A percentile compares a stretch with the other conserved stretches of the same genome.
phyloP scores from a whole-genome alignment of 1,284 basidiomycete genomes.

The Ceratobasidium sp. region DNA sequence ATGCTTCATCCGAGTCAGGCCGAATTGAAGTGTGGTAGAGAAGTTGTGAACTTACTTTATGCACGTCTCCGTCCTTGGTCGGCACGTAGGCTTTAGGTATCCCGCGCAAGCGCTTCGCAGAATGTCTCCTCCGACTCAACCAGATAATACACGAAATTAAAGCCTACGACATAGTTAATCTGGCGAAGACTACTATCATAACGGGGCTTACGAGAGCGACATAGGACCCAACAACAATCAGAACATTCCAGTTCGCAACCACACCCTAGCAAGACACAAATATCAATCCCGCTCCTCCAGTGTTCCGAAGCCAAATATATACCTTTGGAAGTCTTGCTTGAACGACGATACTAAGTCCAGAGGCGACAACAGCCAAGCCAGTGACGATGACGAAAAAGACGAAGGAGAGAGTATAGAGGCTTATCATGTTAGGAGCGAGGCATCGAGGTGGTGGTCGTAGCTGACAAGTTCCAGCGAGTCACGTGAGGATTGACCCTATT shows the following conservation, averaged over 20 bases:
- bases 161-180: conserved; percentile 30
- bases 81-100: conserved; percentile 46
- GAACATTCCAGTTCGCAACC: conserved; percentile 46
- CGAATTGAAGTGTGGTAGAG: background rate
- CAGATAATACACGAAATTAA: conserved; percentile 44
- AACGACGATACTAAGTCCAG: conserved; percentile 43
- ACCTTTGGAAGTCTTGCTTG: conserved; percentile 44
- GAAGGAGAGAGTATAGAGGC: conserved; percentile 41
- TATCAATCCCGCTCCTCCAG: background rate
- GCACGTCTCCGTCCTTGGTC: conserved; percentile 45
- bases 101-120: conserved; percentile 33
- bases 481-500: too few species aligned
- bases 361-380: conserved; percentile 42
- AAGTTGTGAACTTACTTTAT: conserved; percentile 33
- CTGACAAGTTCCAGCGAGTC: too few species aligned
- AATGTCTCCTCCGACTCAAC: conserved; percentile 40
- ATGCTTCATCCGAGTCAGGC: conserved; percentile 6
- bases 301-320: background rate
- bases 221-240: conserved; percentile 46
- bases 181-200: background rate
- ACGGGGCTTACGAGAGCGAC: conserved; percentile 43
- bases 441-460: too few species aligned
- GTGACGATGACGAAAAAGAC: conserved; percentile 45
- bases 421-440: conserved; percentile 8
- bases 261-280: conserved; percentile 2